Conservation (phyloP, 495 filamentous ascomycete genomes). For the Echria macrotheca region DNA sequence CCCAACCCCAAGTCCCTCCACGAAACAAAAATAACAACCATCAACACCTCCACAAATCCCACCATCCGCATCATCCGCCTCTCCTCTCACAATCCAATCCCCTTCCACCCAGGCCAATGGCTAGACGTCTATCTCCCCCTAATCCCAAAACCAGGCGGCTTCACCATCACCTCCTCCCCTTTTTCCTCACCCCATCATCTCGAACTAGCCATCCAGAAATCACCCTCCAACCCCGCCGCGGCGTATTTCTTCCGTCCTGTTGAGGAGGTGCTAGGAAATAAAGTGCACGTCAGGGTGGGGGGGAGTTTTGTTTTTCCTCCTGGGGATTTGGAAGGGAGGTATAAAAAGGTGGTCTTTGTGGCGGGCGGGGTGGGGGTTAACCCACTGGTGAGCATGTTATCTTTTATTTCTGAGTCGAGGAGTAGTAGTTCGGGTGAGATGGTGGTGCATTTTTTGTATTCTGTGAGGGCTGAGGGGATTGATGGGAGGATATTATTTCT, state of each 20-base stretch:
- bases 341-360: slow-evolving; percentile 62
- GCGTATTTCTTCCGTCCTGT: slow-evolving; percentile 66
- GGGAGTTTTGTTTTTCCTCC: slow-evolving; percentile 81
- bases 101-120: slow-evolving; percentile 88
- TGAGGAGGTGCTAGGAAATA: slow-evolving; percentile 49
- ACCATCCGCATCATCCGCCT: slow-evolving; percentile 38
- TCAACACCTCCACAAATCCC: slow-evolving; percentile 31
- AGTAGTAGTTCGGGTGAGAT: no score
- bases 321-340: no score
- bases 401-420: slow-evolving; percentile 27
- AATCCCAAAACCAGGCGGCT: slow-evolving; percentile 67
- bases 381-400: slow-evolving; percentile 48
- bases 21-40: slow-evolving; percentile 28
- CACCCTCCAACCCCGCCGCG: slow-evolving; percentile 42
- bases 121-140: slow-evolving; percentile 72
- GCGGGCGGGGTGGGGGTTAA: slow-evolving; percentile 87
- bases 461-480: slow-evolving; percentile 29
- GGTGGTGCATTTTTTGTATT: slow-evolving; percentile 38
- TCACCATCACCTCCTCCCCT: slow-evolving; percentile 80
- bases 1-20: slow-evolving; percentile 30
- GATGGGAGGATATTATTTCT: slow-evolving; percentile 38
- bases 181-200: slow-evolving; percentile 16
- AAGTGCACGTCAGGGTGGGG: slow-evolving; percentile 64
- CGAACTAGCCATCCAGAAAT: background rate
- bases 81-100: slow-evolving; percentile 2